Percentiles rank a stretch among this genome's conserved stretches.
These are phyloP conservation scores for Lagenidium giganteum DNA, from an alignment of 352 stramenopile species.

Conservation along the genomic window DNA sequence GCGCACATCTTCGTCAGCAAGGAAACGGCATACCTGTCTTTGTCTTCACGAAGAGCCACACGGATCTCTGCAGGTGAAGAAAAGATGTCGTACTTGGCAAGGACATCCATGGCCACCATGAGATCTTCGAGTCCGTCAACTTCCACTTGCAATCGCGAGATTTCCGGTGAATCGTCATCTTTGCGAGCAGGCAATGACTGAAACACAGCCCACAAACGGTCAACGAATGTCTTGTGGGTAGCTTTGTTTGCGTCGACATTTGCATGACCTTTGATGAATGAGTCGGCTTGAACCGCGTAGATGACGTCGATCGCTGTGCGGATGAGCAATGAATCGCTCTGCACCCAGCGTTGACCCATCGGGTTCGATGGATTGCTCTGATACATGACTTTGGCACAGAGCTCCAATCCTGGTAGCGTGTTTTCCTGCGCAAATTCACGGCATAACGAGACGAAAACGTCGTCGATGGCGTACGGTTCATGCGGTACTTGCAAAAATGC, in stretches of 20 bases:
- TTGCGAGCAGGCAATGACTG: constrained; percentile 71
- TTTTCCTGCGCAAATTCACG: no score
- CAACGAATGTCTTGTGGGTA: constrained; percentile 27
- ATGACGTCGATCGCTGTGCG: constrained; percentile 54
- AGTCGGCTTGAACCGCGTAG: constrained; percentile 19
- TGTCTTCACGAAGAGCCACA: constrained; percentile 1
- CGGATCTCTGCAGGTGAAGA: constrained; percentile 24
- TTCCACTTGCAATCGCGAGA: constrained; percentile 57
- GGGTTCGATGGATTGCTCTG: constrained; percentile 54
- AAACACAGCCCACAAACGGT: constrained; percentile 67
- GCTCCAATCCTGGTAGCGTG: no score
- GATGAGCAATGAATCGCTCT: constrained; percentile 43
- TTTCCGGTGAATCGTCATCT: constrained; percentile 37
- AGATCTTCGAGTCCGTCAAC: constrained; percentile 74
- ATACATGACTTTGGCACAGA: constrained; percentile 54
- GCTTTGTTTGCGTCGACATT: background rate
- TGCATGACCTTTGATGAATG: background rate
- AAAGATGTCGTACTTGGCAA: constrained; percentile 49
- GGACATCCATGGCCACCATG: constrained; percentile 61
- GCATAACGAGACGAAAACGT: constrained; percentile 43
- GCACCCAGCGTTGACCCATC: constrained; percentile 43
- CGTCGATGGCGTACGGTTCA: constrained; percentile 40
- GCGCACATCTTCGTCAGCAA: constrained; percentile 49
- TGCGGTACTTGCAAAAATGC: no score
- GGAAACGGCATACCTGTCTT: constrained; percentile 15